Evolutionary conservation across 2,329 filamentous ascomycete species (phyloP), one percentile per base, ranked within the genome.

Genomic region (Scedosporium aurantiacum): DNA sequence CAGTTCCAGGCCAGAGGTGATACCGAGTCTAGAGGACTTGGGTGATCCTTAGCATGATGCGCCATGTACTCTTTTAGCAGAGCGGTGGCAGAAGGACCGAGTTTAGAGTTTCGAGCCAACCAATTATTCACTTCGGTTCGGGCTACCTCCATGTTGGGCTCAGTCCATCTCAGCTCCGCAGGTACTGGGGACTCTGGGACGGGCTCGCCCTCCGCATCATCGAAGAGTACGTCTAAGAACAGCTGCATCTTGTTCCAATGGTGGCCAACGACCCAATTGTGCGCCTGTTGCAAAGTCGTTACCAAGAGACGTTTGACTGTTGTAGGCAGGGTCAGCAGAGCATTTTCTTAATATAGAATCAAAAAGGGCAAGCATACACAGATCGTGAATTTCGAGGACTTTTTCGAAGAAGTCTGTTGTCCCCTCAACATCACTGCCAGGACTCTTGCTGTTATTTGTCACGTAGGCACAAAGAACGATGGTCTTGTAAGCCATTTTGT

Each of bases 221-320:
- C 84, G 61, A 86, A 86, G 6, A 88, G 72, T 28, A 87, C 82
- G 60, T 84, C 82, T 61, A 82, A 82, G 84, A 85, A 88, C 63
- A 88, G 87, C 0, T 81, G 78, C 83, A 87, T 87, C 69, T 88
- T 88, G 70, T 87, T 87, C 41, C 85, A 76, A 67, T 87, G 84
- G 66, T 87, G 85, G 64, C 86, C 86, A 61, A 84, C 84, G 1
- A 83, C 85, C 83, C 85, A 87, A 69, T 88, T 88, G 65, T 87
- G 84, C 1, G 83, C 82, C 69, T 87, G 84, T 67, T 88, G 85
- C 12, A 88, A 72, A 2, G 82, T 83, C 0, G 84, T 87, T 1
- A 88, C 84, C 2, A 88, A 75, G 1, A 88, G 73, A 67, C 86
- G 87, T 66, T 88, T 87, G 70, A 84, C 83, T 86, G 60, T 5